A percentile compares a stretch with the other conserved stretches of the same genome.
These are phyloP conservation scores for Trypanosoma cruzi DNA, from an alignment of 208 protist species.

Conservation along the genomic window DNA sequence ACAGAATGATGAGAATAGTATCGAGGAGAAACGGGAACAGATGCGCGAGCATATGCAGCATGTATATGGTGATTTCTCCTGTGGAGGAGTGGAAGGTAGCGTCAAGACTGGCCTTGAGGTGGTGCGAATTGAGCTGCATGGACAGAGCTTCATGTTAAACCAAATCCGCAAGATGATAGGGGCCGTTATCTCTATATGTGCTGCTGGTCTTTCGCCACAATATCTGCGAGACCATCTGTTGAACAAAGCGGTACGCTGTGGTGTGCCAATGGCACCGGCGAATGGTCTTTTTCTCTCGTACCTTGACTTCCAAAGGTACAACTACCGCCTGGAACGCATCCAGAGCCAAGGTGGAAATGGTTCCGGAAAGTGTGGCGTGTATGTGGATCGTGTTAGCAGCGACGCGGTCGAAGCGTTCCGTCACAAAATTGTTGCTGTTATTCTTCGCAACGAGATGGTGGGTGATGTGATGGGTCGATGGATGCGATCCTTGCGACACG, in stretches of 20 bases:
- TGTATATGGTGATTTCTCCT: slow-evolving; percentile 40
- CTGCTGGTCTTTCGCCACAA: slow-evolving; percentile 37
- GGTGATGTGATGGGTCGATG: slow-evolving; percentile 82
- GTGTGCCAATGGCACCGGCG: slow-evolving; percentile 84
- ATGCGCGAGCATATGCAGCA: slow-evolving; percentile 63
- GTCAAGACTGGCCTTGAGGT: slow-evolving; percentile 79
- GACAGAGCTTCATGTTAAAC: slow-evolving; percentile 97
- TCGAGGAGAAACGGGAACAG: slow-evolving; percentile 36
- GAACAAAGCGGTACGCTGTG: slow-evolving; percentile 47
- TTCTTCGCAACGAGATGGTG: slow-evolving; percentile 89
- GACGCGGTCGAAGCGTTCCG: slow-evolving; percentile 63
- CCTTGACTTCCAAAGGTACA: slow-evolving; percentile 82
- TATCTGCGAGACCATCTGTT: slow-evolving; percentile 63
- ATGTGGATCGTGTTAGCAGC: slow-evolving; percentile 57
- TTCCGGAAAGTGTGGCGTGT: slow-evolving; percentile 41
- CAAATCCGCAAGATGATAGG: slow-evolving; percentile 99
- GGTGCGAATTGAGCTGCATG: slow-evolving; percentile 90
- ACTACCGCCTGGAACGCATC: slow-evolving; percentile 74
- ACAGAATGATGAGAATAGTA: slow-evolving; percentile 5
- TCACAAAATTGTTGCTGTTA: slow-evolving; percentile 57
- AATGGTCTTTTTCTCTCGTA: slow-evolving; percentile 89
- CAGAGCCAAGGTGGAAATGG: slow-evolving; percentile 76
- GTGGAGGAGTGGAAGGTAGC: neutral
- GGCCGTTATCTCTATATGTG: slow-evolving; percentile 73
- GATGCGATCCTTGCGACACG: slow-evolving; percentile 89